A percentile compares a stretch with the other conserved stretches of the same genome.
Evolutionary conservation across 2,329 filamentous ascomycete species (phyloP).

Genomic region (Fusarium phyllophilum): DNA sequence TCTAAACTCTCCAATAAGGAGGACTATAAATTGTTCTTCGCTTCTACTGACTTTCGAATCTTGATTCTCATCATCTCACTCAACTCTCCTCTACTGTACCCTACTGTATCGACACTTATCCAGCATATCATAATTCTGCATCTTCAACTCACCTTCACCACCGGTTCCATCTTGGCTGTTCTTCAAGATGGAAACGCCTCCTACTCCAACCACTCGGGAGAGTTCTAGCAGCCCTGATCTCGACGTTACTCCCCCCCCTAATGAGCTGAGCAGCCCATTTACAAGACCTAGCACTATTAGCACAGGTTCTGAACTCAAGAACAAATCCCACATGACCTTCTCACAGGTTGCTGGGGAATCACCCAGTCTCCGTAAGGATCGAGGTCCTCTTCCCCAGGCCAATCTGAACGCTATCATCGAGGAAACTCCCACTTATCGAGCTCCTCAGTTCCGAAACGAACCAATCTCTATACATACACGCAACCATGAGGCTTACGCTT

Average conservation of each 20-base stretch:
- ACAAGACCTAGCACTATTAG: conserved; percentile 17
- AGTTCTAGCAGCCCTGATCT: conserved; percentile 24
- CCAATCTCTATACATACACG: not conserved
- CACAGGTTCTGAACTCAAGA: not conserved
- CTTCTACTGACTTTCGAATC: conserved; percentile 2
- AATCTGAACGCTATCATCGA: not conserved
- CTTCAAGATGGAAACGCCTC: conserved; percentile 8
- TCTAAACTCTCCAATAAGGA: not conserved
- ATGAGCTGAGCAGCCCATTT: conserved; percentile 22
- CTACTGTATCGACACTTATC: not conserved
- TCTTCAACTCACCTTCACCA: not conserved
- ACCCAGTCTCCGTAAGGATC: not conserved
- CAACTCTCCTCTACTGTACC: not conserved
- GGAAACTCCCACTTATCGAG: not conserved
- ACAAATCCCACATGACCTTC: not conserved
- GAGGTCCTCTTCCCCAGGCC: not conserved
- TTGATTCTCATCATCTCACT: conserved; percentile 16
- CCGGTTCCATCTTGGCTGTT: not conserved
- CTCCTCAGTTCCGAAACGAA: not conserved
- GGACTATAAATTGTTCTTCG: conserved; percentile 25
- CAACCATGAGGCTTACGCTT: not conserved
- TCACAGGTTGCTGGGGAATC: not conserved
- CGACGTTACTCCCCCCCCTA: conserved; percentile 8
- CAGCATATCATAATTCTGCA: not conserved
- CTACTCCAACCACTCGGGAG: conserved; percentile 11